A percentile compares a stretch with the other conserved stretches of the same genome.
phyloP scores from a whole-genome alignment of 176 grass and related monocot genomes.

The Juncus inflexus region DNA sequence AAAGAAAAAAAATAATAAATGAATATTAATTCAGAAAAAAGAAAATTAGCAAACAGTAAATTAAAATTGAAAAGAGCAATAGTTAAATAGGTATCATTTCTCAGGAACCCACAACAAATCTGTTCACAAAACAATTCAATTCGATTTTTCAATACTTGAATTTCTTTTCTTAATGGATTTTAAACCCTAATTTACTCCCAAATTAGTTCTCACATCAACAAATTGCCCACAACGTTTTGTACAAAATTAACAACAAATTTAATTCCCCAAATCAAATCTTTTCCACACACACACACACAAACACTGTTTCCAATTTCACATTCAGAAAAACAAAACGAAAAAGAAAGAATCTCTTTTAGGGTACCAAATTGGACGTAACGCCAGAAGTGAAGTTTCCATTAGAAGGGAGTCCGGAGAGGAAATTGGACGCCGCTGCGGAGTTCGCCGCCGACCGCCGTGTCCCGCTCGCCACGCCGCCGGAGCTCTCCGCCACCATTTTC shows the following conservation, averaged over 20 bases:
- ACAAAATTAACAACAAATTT: too few relatives aligned
- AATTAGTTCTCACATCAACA: background rate
- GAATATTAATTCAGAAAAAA: background rate
- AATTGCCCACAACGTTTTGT: background rate
- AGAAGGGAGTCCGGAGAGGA: conserved; percentile 31
- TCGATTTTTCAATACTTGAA: too few relatives aligned
- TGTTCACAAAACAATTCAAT: too few relatives aligned
- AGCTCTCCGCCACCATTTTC: conserved; percentile 23
- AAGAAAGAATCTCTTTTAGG: background rate
- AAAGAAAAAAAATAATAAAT: conserved; percentile 17
- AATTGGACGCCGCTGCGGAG: conserved; percentile 21
- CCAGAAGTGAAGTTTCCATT: conserved; percentile 31
- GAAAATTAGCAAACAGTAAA: background rate
- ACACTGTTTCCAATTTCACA: background rate
- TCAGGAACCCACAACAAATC: too few relatives aligned
- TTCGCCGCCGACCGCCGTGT: conserved; percentile 21
- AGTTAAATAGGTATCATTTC: too few relatives aligned
- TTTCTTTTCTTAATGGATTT: too few relatives aligned
- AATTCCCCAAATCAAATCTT: background rate
- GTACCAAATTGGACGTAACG: conserved; percentile 32
- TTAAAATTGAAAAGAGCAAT: too few relatives aligned
- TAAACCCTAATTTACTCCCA: too few relatives aligned
- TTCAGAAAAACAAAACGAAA: background rate
- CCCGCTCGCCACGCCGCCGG: conserved; percentile 20
- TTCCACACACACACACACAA: background rate